Evolutionary conservation across 225 moss, liverwort and hornwort genomes (phyloP).

Genomic region (Ulota crispa): DNA sequence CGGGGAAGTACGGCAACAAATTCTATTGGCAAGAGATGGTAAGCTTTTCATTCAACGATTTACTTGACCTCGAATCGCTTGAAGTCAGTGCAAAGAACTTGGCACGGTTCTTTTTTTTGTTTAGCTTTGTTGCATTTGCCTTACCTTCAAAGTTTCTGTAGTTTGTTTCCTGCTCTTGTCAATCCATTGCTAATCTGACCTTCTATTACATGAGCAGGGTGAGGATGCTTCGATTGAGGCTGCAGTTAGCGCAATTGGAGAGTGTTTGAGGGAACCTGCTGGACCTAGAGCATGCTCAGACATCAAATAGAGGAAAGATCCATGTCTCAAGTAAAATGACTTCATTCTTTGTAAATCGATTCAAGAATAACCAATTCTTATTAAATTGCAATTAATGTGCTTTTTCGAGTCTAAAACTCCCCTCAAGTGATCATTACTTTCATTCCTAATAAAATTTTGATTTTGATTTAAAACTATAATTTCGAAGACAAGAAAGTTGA

Average conservation of each 20-base stretch:
- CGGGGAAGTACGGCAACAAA: constrained; percentile 94
- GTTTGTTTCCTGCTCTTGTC: background rate
- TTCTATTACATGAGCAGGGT: constrained; percentile 53
- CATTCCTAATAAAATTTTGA: background rate
- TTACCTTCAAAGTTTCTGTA: background rate
- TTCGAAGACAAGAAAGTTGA: background rate
- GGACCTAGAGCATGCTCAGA: constrained; percentile 82
- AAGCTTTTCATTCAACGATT: constrained; percentile 12
- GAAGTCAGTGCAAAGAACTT: background rate
- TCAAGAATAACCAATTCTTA: constrained; percentile 25
- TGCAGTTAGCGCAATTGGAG: constrained; percentile 77
- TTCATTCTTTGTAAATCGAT: constrained; percentile 49
- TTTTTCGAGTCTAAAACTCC: background rate
- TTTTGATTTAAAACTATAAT: too few relatives aligned
- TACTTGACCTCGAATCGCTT: background rate
- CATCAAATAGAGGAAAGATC: constrained; percentile 54
- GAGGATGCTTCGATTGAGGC: constrained; percentile 98
- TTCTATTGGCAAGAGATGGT: constrained; percentile 97
- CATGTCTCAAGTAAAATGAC: constrained; percentile 31
- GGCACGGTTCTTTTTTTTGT: background rate
- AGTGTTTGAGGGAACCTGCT: constrained; percentile 87
- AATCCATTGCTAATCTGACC: constrained; percentile 5
- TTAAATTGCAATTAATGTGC: background rate
- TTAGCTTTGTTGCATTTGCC: background rate
- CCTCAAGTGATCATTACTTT: background rate